These are phyloP conservation scores for Extremus antarcticus DNA, from an alignment of 495 filamentous ascomycete genomes.

Conservation along the genomic window DNA sequence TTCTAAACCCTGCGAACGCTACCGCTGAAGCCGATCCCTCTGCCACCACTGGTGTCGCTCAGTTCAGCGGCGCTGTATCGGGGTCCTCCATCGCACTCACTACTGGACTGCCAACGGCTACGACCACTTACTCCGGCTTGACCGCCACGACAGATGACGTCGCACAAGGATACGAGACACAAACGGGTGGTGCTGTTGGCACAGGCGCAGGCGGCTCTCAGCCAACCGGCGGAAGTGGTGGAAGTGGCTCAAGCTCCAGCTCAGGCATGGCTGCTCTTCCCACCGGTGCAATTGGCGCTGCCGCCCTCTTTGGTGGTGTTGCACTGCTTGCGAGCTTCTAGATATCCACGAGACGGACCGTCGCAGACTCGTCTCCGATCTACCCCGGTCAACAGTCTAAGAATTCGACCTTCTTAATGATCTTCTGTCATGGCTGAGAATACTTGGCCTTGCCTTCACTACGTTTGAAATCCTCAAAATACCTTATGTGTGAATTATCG, in stretches of 20 bases:
- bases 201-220: constrained; percentile 9
- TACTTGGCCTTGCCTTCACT: too few relatives aligned
- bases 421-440: too few relatives aligned
- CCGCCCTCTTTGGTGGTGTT: constrained; percentile 34
- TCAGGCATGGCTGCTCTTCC: constrained; percentile 18
- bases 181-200: constrained; percentile 12
- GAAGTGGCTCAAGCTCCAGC: not conserved
- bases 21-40: constrained; percentile 1
- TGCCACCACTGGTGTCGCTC: not conserved
- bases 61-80: constrained; percentile 29
- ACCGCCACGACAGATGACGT: not conserved
- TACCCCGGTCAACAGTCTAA: too few relatives aligned
- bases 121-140: constrained; percentile 13
- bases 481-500: too few relatives aligned
- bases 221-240: not conserved
- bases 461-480: too few relatives aligned
- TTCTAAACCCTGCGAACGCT: constrained; percentile 46
- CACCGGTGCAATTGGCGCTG: constrained; percentile 31
- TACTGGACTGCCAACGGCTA: constrained; percentile 24
- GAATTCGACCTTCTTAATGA: too few relatives aligned
- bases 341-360: too few relatives aligned
- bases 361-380: too few relatives aligned
- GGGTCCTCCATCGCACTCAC: constrained; percentile 28
- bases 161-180: not conserved
- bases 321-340: constrained; percentile 24